phyloP scores from a whole-genome alignment of 257 asterid genomes.

The Gentiana straminea region DNA sequence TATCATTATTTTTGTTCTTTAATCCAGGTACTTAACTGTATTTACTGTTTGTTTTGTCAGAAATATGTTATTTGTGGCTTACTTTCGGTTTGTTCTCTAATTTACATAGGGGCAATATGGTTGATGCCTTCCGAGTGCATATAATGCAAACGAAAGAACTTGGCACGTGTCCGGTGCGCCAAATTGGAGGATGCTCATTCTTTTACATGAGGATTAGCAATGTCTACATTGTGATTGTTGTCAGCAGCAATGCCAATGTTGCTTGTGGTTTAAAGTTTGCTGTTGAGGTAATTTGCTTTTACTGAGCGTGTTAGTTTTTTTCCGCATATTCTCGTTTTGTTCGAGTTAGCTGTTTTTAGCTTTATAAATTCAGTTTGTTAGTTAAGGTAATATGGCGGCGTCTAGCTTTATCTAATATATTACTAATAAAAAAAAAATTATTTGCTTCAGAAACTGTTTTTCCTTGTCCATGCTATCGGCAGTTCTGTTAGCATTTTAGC shows the following conservation, averaged over 20 bases:
- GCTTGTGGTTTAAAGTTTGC: slow-evolving; percentile 98
- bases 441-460: too few relatives aligned
- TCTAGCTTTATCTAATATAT: too few relatives aligned
- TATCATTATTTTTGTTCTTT: neutral
- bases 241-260: slow-evolving; percentile 97
- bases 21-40: too few relatives aligned
- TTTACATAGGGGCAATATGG: slow-evolving; percentile 88
- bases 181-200: slow-evolving; percentile 99
- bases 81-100: neutral
- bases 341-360: neutral
- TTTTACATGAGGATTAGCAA: slow-evolving; percentile 97
- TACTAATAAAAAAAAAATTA: too few relatives aligned
- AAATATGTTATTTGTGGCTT: neutral
- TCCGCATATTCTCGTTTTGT: too few relatives aligned
- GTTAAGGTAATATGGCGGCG: too few relatives aligned
- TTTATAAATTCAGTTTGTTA: neutral
- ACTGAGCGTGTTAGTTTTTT: slow-evolving; percentile 2
- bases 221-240: slow-evolving; percentile 96
- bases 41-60: too few relatives aligned
- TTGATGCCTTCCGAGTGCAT: slow-evolving; percentile 94
- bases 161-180: slow-evolving; percentile 98
- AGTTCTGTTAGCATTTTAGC: too few relatives aligned
- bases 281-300: slow-evolving; percentile 65
- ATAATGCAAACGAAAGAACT: slow-evolving; percentile 99
- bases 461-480: too few relatives aligned